Base-by-base conservation (phyloP, 305 asterid species). In the Caryopteris hybrid region DNA sequence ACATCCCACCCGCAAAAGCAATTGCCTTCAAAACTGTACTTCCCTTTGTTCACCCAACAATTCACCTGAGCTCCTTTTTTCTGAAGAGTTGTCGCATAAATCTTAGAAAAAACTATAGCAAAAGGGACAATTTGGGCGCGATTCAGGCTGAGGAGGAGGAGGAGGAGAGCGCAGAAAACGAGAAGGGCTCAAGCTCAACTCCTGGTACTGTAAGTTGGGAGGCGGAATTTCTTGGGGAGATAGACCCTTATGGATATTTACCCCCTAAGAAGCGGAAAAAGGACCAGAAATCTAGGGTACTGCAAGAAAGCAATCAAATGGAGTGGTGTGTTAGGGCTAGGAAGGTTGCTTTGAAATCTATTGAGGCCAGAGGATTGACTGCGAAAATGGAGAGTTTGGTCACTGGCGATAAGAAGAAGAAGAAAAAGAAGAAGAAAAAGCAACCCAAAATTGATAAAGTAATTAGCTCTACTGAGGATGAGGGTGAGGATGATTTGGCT, bases 291-390 rank as follows among this genome's bases (percentile, higher is more conserved):
- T 82, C 92, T 5, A 84, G 89, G 79, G 55, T 84, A 63, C 75
- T 88, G 43, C 73, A 41, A 72, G 87, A 82, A 56, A 76, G 61
- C 12, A 87, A 77, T 68, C 62, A 70, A 21, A 90, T 85, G 97
- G 96, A 86, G 23, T 93, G 98, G 98, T 93, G 98, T 76, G 87
- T 88, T 56, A 86, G 86, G 85, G 98, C 98, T 69, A 75, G 98
- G 78, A 93, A 87, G 76, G 79, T 83, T 64, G 98, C 97, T 52
- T 80, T 93, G 73, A 85, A 85, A 79, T 90, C 96, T 45, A 93
- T 93, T 71, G 96, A 87, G 79, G 87, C 89, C 20, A 76, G 98
- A 71, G 97, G 96, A 34, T 79, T 93, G 76, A 79, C 85, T 10
- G 70, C 76, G 34, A 86, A 70, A 31, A 76, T 84, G 80, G 87